Conservation (phyloP, 2,329 filamentous ascomycete genomes). For the Chrysosporium queenslandicum region DNA sequence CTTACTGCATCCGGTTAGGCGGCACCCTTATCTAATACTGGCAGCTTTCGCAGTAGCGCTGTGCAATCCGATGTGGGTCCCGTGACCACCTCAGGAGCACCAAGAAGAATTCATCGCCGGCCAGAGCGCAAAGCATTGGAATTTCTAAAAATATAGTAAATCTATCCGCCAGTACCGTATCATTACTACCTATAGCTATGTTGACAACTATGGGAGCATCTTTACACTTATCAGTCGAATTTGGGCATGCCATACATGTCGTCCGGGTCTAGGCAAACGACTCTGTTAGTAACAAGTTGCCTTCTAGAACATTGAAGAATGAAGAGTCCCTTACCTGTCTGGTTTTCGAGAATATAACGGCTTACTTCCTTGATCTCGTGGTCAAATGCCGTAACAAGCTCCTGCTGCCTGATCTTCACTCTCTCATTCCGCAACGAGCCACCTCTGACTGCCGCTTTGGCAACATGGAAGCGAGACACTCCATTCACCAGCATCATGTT, state of each 20-base stretch:
- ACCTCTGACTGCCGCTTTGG: conserved; percentile 44
- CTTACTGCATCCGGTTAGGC: conserved; percentile 2
- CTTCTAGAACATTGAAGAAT: conserved; percentile 4
- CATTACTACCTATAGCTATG: too few relatives aligned
- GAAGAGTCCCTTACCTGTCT: conserved; percentile 39
- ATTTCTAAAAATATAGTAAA: not conserved
- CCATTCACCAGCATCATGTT: conserved; percentile 58
- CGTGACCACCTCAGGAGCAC: too few relatives aligned
- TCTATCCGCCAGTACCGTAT: too few relatives aligned
- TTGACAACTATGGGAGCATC: too few relatives aligned
- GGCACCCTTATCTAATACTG: not conserved
- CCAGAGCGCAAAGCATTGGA: too few relatives aligned
- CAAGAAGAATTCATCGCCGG: too few relatives aligned
- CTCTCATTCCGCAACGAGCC: conserved; percentile 42
- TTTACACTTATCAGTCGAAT: conserved; percentile 26
- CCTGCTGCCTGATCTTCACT: conserved; percentile 39
- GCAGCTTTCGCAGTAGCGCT: too few relatives aligned
- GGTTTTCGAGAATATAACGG: conserved; percentile 44
- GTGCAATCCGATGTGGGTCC: not conserved
- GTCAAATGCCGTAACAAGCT: conserved; percentile 41
- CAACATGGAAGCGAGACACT: conserved; percentile 52
- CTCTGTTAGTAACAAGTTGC: not conserved
- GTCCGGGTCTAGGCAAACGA: conserved; percentile 40
- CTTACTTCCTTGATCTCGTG: conserved; percentile 41
- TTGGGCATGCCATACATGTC: conserved; percentile 43